Evolutionary conservation across 2,329 filamentous ascomycete genomes (phyloP).

Genomic region (Pestalotiopsis fici): DNA sequence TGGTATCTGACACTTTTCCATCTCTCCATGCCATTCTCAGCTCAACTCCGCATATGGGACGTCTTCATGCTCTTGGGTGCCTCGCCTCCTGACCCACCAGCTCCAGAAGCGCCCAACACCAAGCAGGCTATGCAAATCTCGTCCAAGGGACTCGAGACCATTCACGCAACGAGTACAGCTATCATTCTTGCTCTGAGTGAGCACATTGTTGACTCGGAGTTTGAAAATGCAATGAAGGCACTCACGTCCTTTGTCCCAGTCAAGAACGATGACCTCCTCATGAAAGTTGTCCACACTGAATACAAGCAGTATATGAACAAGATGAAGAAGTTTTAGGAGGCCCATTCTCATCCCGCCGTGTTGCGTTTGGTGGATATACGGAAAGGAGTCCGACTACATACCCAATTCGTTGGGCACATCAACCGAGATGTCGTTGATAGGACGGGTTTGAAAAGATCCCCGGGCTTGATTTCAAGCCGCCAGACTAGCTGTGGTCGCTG

Average conservation of each 20-base stretch:
- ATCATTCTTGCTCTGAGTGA: conserved; percentile 89
- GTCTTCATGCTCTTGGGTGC: conserved; percentile 95
- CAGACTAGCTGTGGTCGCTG: background rate
- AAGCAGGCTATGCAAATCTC: conserved; percentile 20
- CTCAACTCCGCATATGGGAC: conserved; percentile 95
- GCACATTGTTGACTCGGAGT: conserved; percentile 88
- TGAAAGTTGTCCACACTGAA: conserved; percentile 86
- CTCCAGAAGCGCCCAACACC: background rate
- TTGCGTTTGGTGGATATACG: background rate
- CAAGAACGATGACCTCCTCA: conserved; percentile 89
- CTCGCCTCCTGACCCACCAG: conserved; percentile 45
- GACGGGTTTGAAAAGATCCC: background rate
- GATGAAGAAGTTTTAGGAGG: conserved; percentile 36
- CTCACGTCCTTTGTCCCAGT: conserved; percentile 92
- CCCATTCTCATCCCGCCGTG: conserved; percentile 12
- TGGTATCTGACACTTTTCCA: conserved; percentile 99
- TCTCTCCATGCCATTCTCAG: conserved; percentile 90
- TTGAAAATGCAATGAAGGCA: conserved; percentile 97
- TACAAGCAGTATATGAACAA: conserved; percentile 68
- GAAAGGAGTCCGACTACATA: background rate
- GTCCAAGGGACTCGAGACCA: conserved; percentile 75
- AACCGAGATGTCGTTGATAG: background rate
- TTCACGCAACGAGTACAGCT: conserved; percentile 88
- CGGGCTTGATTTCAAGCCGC: background rate
- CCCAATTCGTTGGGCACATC: background rate